Evolutionary conservation across 192 early-diverging fungal genomes (phyloP).

Genomic region (Powellomyces hirtus): DNA sequence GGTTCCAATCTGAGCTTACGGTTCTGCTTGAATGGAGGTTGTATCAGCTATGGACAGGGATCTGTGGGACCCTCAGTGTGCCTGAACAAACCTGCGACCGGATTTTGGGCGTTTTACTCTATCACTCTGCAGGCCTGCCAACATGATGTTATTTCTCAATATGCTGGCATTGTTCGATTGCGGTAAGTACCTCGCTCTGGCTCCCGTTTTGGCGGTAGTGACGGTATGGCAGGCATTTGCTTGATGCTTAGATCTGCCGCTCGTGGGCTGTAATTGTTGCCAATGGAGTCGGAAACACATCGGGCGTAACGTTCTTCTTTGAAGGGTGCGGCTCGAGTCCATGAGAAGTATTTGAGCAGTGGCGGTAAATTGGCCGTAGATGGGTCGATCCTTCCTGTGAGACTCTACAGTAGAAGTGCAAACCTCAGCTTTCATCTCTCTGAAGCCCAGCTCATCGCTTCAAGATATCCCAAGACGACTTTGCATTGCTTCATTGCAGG

Average conservation of each 20-base stretch:
- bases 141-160: background rate
- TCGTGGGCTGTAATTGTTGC: constrained; percentile 56
- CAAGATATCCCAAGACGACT: background rate
- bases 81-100: constrained; percentile 7
- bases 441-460: background rate
- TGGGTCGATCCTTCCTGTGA: constrained; percentile 5
- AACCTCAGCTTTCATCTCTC: background rate
- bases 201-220: constrained; percentile 17
- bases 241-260: constrained; percentile 47
- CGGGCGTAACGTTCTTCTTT: constrained; percentile 56
- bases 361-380: constrained; percentile 37
- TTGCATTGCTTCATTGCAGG: too few species aligned
- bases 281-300: constrained; percentile 59
- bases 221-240: constrained; percentile 25
- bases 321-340: constrained; percentile 60
- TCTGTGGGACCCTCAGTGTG: background rate
- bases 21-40: background rate
- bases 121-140: background rate
- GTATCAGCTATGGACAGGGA: background rate
- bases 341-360: constrained; percentile 60
- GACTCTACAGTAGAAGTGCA: background rate
- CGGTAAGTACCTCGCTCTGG: constrained; percentile 13
- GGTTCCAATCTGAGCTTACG: constrained; percentile 8
- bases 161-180: too few species aligned
- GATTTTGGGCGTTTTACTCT: constrained; percentile 11